Evolutionary conservation across 257 asterid genomes (phyloP), one percentile per base, ranked within the genome.

Genomic region (Handroanthus guayacan): DNA sequence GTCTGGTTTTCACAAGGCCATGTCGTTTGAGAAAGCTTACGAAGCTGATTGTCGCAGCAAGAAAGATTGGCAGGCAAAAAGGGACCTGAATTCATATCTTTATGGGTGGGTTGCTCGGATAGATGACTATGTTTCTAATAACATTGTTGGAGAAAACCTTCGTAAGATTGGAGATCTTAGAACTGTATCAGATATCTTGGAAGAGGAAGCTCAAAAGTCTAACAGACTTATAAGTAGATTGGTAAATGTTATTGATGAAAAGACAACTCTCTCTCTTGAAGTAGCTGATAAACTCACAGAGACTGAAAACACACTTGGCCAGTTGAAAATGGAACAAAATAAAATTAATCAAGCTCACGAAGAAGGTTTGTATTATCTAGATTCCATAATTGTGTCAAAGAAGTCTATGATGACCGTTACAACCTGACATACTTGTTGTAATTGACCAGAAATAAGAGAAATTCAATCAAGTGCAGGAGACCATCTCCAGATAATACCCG

Each of bases 31-130:
- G 91, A 90, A 85, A 69, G 82, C 83, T 65, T 90, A 84, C 8
- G 88, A 82, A 85, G 87, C 85, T 18, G 55, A 82, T 45, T 79
- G 78, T 76, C 95, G 81, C 36, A 95, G 97, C 11, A 90, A 86
- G 88, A 86, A 72, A 71, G 83, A 88, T 48, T 90, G 93, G 95
- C 70, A 79, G 73, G 83, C 67, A 47, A 86, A 51, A 56, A 81
- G 72, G 55, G 86, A 66, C 37, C 8, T 2, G 18, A 85, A 82
- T 47, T 62, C 84, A 54, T 86, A 78, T 80, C 87, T 87, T 56
- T 89, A 83, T 80, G 96, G 86, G 4, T 93, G 97, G 97, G 87
- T 89, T 74, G 97, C 95, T 52, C 89, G 95, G 37, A 87, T 84
- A 18, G 95, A 89, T 84, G 97, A 92, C 75, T 92, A 86, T 78